Evolutionary conservation across 1,139 yeast species (phyloP).

Genomic region (Petasospora rhodanensis): DNA sequence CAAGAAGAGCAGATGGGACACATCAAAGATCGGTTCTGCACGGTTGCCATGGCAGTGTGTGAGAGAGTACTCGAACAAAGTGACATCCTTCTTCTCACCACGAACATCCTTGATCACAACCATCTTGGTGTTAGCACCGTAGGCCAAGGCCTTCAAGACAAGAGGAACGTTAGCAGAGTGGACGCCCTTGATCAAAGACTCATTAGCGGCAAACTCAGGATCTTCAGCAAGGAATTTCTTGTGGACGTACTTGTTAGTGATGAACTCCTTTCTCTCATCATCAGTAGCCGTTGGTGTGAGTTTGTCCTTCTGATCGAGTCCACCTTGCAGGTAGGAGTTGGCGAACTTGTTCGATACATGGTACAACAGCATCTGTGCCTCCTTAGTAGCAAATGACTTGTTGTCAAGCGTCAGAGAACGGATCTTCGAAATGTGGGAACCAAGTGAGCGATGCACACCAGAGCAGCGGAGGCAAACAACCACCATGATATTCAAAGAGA

Average conservation of each 20-base stretch:
- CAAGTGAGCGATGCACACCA: constrained; percentile 69
- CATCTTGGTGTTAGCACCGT: constrained; percentile 46
- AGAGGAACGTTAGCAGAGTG: constrained; percentile 45
- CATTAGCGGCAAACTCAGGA: constrained; percentile 22
- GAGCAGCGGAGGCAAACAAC: constrained; percentile 83
- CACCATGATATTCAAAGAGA: constrained; percentile 69
- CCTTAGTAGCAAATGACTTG: constrained; percentile 48
- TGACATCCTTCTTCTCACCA: constrained; percentile 30
- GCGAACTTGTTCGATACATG: constrained; percentile 64
- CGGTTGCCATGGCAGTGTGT: constrained; percentile 37
- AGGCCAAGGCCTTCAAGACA: constrained; percentile 43
- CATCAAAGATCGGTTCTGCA: constrained; percentile 46
- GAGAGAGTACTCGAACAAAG: constrained; percentile 59
- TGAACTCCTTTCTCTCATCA: constrained; percentile 39
- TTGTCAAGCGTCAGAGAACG: constrained; percentile 76
- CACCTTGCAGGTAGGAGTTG: constrained; percentile 52
- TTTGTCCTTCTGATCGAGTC: constrained; percentile 33
- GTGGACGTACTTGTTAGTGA: constrained; percentile 45
- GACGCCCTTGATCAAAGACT: constrained; percentile 39
- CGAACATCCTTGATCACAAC: constrained; percentile 29
- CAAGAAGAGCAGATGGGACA: constrained; percentile 67
- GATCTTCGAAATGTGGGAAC: constrained; percentile 67
- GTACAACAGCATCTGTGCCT: constrained; percentile 53
- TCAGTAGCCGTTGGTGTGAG: constrained; percentile 27
- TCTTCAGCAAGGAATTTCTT: constrained; percentile 34